Evolutionary conservation across 805 yeast species (phyloP).

Genomic region (Brettanomyces nanus): DNA sequence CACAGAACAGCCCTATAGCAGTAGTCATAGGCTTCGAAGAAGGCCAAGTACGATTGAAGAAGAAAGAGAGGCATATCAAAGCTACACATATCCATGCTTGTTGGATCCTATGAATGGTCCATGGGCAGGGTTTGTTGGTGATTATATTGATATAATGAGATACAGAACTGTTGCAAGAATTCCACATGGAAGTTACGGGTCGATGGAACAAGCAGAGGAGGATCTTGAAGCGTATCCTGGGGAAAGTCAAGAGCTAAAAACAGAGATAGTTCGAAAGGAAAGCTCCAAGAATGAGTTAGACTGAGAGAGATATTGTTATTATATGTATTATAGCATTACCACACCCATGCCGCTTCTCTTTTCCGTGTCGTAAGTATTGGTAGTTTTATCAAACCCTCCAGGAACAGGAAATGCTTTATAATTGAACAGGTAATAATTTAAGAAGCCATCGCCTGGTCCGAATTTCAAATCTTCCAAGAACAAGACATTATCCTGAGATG

Average conservation of each 20-base stretch:
- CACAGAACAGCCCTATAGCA: not conserved
- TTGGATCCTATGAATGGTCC: constrained; percentile 44
- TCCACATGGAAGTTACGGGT: not conserved
- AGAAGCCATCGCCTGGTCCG: constrained; percentile 88
- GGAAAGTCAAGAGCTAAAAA: constrained; percentile 3
- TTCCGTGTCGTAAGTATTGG: constrained; percentile 43
- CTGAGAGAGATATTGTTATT: not conserved
- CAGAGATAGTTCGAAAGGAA: constrained; percentile 15
- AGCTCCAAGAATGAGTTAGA: constrained; percentile 18
- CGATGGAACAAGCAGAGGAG: constrained; percentile 1
- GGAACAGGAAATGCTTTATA: constrained; percentile 72
- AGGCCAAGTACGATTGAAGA: constrained; percentile 50
- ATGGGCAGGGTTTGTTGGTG: constrained; percentile 50
- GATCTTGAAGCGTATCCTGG: constrained; percentile 2
- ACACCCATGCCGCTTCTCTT: constrained; percentile 81
- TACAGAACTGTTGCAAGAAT: constrained; percentile 9
- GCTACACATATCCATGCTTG: constrained; percentile 42
- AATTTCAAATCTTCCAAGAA: constrained; percentile 79
- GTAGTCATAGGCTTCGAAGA: constrained; percentile 13
- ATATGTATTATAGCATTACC: constrained; percentile 54
- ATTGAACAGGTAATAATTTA: constrained; percentile 88
- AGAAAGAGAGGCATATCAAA: constrained; percentile 42
- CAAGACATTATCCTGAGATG: constrained; percentile 81
- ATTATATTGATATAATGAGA: constrained; percentile 35
- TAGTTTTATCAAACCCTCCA: constrained; percentile 65